Percentiles rank a stretch among this genome's conserved stretches.
Evolutionary conservation across 768 basidiomycete genomes (phyloP).

Genomic region (Mycena indigotica): DNA sequence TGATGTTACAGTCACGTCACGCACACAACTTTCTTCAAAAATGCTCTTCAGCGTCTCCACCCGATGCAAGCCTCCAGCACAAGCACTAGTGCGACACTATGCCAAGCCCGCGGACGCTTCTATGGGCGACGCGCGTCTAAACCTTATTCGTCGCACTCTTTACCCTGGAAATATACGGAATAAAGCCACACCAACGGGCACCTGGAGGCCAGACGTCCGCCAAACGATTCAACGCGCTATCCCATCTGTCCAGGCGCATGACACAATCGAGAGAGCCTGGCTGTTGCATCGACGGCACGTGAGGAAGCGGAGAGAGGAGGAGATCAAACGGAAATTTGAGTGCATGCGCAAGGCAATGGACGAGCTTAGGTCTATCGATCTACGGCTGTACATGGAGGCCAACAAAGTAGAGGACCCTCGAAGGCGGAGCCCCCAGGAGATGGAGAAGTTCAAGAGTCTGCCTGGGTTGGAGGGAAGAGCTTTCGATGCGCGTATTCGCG

Average conservation of each 20-base stretch:
- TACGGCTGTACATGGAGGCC: constrained; percentile 64
- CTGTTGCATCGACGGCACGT: constrained; percentile 75
- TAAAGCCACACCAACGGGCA: constrained; percentile 73
- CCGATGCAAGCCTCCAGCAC: constrained; percentile 16
- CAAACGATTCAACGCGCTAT: constrained; percentile 80
- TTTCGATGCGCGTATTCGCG: constrained; percentile 75
- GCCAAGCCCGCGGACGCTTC: constrained; percentile 45
- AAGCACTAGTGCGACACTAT: constrained; percentile 42
- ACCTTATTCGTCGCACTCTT: constrained; percentile 68
- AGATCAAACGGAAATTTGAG: constrained; percentile 75
- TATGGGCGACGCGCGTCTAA: constrained; percentile 65
- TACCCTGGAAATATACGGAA: constrained; percentile 79
- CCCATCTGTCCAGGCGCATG: constrained; percentile 85
- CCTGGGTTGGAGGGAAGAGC: constrained; percentile 68
- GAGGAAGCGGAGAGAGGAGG: constrained; percentile 67
- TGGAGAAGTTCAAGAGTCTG: constrained; percentile 60
- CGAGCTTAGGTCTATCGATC: constrained; percentile 64
- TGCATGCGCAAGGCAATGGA: constrained; percentile 87
- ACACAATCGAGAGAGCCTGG: constrained; percentile 93
- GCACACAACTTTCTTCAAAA: no score
- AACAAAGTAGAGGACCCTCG: constrained; percentile 78
- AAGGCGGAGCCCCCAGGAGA: constrained; percentile 56
- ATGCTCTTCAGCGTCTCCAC: background rate
- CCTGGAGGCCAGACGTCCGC: constrained; percentile 81
- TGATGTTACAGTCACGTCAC: no score